These are phyloP conservation scores for Cardiospermum halicacabum DNA, from an alignment of 345 rosid species.

Conservation along the genomic window DNA sequence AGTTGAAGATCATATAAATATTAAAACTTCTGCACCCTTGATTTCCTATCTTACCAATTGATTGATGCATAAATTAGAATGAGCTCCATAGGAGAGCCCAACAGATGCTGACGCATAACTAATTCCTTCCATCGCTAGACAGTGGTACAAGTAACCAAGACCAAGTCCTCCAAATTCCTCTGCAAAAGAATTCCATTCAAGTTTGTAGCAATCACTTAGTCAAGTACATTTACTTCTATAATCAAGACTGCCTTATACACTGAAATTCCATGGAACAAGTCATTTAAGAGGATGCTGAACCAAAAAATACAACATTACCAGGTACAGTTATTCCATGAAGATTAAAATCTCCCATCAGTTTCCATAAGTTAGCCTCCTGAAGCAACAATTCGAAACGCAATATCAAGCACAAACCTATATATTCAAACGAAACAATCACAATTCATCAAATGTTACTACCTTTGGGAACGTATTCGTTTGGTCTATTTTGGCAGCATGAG, in stretches of 20 bases:
- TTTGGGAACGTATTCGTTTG: slow-evolving; percentile 74
- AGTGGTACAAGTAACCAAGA: slow-evolving; percentile 91
- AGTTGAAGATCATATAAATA: background rate
- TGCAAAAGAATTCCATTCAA: slow-evolving; percentile 20
- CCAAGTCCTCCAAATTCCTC: slow-evolving; percentile 98
- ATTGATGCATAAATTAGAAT: slow-evolving; percentile 91
- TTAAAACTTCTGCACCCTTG: background rate
- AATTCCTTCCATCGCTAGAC: slow-evolving; percentile 89
- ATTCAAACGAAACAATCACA: background rate
- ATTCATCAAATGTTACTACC: slow-evolving; percentile 28
- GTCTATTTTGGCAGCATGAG: slow-evolving; percentile 72
- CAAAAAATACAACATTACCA: slow-evolving; percentile 33
- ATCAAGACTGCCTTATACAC: background rate
- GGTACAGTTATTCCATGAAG: slow-evolving; percentile 95
- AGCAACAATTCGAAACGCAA: slow-evolving; percentile 6
- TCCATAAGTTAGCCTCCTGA: slow-evolving; percentile 89
- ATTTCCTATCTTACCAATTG: slow-evolving; percentile 66
- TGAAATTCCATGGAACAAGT: background rate
- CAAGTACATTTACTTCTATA: background rate
- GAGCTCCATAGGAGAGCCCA: slow-evolving; percentile 88
- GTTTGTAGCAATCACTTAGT: background rate
- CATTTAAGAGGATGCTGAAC: background rate
- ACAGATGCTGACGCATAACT: slow-evolving; percentile 92
- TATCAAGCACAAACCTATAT: background rate
- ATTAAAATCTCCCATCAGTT: slow-evolving; percentile 90